Evolutionary conservation across 345 rosid genomes (phyloP), one percentile per base, ranked within the genome.

Genomic region (Arabis hirsuta): DNA sequence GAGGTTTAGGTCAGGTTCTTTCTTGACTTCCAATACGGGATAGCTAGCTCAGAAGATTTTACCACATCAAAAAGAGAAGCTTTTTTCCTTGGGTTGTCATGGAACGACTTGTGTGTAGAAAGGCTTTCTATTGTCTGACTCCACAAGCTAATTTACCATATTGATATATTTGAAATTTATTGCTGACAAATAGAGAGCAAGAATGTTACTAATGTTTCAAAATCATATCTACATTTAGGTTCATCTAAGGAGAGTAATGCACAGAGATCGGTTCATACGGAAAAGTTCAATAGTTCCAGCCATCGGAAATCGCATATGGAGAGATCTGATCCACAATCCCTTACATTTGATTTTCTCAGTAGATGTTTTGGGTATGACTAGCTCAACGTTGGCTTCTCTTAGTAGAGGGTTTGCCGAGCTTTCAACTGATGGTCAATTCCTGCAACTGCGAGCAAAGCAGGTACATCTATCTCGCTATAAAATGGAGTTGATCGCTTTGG

Each of bases 351-450:
- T 95, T 64, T 91, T 91, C 84, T 95, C 99, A 46, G 89, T 95
- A 19, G 96, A 95, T 82, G 96, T 95, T 46, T 90, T 95, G 80
- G 99, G 99, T 26, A 91, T 95, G 98, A 87, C 99, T 68, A 91
- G 99, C 84, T 95, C 98, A 50, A 91, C 99, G 52, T 63, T 95
- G 88, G 88, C 99, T 66, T 91, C 99, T 76, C 85, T 95, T 56
- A 82, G 99, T 84, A 91, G 84, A 83, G 99, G 99, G 53, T 91
- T 95, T 77, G 99, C 99, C 1, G 94, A 88, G 85, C 96, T 95
- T 76, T 95, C 99, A 54, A 90, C 98, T 59, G 99, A 95, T 82
- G 98, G 96, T 45, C 96, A 88, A 65, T 95, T 91, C 82, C 79
- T 90, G 77, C 96, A 95, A 73, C 84, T 95, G 62, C 91, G 99